A percentile compares a stretch with the other conserved stretches of the same genome.
These are phyloP conservation scores for Dothiorella sarmentorum DNA, from an alignment of 2,329 filamentous ascomycete species.

Conservation along the genomic window DNA sequence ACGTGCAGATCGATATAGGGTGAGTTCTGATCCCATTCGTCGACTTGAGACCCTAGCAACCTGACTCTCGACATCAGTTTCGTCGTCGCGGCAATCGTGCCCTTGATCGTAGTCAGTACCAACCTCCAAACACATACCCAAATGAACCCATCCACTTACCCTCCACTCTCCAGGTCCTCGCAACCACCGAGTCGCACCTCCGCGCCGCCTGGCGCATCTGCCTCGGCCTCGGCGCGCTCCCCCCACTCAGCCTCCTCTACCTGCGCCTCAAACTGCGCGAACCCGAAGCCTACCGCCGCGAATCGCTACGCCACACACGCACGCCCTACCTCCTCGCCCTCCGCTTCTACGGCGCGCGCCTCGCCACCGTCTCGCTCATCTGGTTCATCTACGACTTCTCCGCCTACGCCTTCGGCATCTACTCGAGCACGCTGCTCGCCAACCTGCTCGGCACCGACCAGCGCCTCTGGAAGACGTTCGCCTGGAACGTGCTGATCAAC, in stretches of 20 bases:
- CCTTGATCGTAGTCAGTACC: conserved; percentile 57
- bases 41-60: no score
- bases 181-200: conserved; percentile 57
- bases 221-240: conserved; percentile 54
- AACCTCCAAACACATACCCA: neutral
- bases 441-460: conserved; percentile 59
- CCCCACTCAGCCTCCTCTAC: conserved; percentile 55
- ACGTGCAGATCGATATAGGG: conserved; percentile 80
- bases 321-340: conserved; percentile 44
- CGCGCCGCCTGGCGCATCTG: conserved; percentile 78
- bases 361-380: conserved; percentile 53
- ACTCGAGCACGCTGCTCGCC: conserved; percentile 68
- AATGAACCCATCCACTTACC: neutral
- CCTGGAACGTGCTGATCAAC: conserved; percentile 86
- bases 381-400: conserved; percentile 67
- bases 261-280: conserved; percentile 54
- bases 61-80: conserved; percentile 44
- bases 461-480: conserved; percentile 73
- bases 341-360: conserved; percentile 53
- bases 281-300: conserved; percentile 52
- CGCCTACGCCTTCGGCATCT: conserved; percentile 80
- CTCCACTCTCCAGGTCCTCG: conserved; percentile 44
- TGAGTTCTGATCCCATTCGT: neutral
- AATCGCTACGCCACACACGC: conserved; percentile 45
- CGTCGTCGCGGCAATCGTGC: conserved; percentile 74